Evolutionary conservation across 2,329 filamentous ascomycete species (phyloP).

Genomic region (Diaporthe nobilis): DNA sequence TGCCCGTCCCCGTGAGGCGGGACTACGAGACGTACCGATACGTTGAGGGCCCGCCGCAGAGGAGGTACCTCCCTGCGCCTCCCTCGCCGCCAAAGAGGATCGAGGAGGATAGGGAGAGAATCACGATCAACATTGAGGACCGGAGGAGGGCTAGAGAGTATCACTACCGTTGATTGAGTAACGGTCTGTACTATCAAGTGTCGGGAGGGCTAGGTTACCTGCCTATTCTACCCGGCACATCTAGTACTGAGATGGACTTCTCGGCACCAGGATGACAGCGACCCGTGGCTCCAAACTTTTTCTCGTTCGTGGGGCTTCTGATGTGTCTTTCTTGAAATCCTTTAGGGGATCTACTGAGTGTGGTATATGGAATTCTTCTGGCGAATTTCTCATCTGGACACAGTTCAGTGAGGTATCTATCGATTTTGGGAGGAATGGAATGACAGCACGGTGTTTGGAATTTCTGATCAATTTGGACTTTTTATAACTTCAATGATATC

Average conservation of each 20-base stretch:
- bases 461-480: not conserved
- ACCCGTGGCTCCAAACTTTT: not conserved
- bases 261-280: not conserved
- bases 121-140: constrained; percentile 53
- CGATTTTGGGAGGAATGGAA: not conserved
- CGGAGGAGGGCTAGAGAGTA: constrained; percentile 52
- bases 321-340: not conserved
- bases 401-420: not conserved
- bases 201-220: not conserved
- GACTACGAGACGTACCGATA: constrained; percentile 67
- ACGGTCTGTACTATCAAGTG: too few relatives aligned
- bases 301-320: not conserved
- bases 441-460: constrained; percentile 29
- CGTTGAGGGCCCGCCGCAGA: constrained; percentile 60
- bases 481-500: constrained; percentile 1
- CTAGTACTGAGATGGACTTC: not conserved
- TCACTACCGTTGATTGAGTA: constrained; percentile 42
- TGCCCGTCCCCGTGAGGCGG: constrained; percentile 57
- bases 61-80: constrained; percentile 54
- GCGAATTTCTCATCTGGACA: not conserved
- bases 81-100: constrained; percentile 50
- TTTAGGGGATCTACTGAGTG: not conserved
- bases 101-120: constrained; percentile 52
- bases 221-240: not conserved
- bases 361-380: too few relatives aligned